phyloP scores from a whole-genome alignment of 305 asterid genomes.

The Galium porrigens region DNA sequence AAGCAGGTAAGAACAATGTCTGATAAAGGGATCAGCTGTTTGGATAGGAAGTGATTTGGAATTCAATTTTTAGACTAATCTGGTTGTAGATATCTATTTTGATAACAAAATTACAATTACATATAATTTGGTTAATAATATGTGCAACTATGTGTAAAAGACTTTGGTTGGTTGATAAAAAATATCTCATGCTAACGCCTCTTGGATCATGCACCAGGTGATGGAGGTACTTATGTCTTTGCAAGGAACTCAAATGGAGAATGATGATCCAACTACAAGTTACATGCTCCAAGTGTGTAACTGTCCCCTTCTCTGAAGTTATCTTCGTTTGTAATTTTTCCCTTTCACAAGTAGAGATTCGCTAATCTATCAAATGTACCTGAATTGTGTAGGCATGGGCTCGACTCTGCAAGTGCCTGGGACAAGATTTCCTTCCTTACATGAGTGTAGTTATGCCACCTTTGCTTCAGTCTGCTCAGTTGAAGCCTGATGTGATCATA shows the following conservation, averaged over 20 bases:
- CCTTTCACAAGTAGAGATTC: not conserved
- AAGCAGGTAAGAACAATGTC: conserved; percentile 43
- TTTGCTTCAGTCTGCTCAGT: conserved; percentile 87
- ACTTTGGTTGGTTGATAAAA: not conserved
- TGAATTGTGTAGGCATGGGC: conserved; percentile 81
- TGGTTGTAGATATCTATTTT: not conserved
- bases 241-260: conserved; percentile 95
- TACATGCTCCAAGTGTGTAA: conserved; percentile 80
- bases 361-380: conserved; percentile 13
- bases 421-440: conserved; percentile 93
- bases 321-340: not conserved
- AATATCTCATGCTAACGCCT: not conserved
- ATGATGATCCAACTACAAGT: conserved; percentile 93
- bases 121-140: not conserved
- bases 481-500: conserved; percentile 87
- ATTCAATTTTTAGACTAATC: not conserved
- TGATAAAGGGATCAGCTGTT: not conserved
- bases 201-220: conserved; percentile 32
- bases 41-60: not conserved
- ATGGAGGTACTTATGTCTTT: conserved; percentile 90
- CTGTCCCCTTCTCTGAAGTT: not conserved
- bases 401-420: conserved; percentile 93
- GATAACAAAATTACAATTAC: not conserved
- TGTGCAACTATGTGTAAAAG: too few relatives aligned
- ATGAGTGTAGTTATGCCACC: conserved; percentile 99